Conservation (phyloP, 2,329 filamentous ascomycete species). For the Trematosphaeria pertusa region DNA sequence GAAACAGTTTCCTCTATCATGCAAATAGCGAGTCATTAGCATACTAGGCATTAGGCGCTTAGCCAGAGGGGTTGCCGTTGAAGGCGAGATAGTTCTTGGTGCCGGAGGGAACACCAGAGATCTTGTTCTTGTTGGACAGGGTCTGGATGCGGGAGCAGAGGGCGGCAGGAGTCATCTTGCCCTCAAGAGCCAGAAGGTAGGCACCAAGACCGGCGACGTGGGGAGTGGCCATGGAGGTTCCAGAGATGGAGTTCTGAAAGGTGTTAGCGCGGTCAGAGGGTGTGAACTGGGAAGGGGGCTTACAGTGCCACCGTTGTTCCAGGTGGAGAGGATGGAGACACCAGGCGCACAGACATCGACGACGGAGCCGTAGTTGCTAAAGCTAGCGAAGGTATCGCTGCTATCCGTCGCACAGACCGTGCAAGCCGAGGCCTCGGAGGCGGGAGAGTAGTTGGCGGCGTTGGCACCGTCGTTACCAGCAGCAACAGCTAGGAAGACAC, state of each 20-base stretch:
- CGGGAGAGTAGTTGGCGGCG: constrained; percentile 45
- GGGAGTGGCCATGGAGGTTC: constrained; percentile 72
- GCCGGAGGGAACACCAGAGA: constrained; percentile 52
- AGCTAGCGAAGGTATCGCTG: constrained; percentile 43
- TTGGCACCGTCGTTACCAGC: constrained; percentile 48
- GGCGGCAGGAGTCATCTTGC: constrained; percentile 53
- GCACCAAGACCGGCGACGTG: constrained; percentile 75
- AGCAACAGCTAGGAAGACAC: constrained; percentile 51
- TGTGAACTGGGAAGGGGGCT: constrained; percentile 4
- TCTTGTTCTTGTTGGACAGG: constrained; percentile 51
- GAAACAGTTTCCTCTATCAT: neutral
- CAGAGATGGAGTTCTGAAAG: constrained; percentile 60
- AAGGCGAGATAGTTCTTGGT: constrained; percentile 63
- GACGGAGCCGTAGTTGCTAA: constrained; percentile 49
- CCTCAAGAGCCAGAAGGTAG: constrained; percentile 67
- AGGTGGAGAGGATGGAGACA: constrained; percentile 57
- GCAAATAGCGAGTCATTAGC: neutral
- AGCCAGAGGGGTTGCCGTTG: constrained; percentile 53
- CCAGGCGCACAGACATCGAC: constrained; percentile 52
- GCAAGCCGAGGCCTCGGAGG: constrained; percentile 47
- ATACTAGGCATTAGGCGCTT: constrained; percentile 8
- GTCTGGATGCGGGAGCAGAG: constrained; percentile 57
- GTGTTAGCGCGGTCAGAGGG: constrained; percentile 25
- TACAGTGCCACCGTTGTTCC: constrained; percentile 48
- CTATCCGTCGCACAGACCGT: constrained; percentile 51